Percentiles rank a stretch among this genome's conserved stretches.
Conservation (phyloP, 139 green algal genomes). For the Micractinium sp. region DNA sequence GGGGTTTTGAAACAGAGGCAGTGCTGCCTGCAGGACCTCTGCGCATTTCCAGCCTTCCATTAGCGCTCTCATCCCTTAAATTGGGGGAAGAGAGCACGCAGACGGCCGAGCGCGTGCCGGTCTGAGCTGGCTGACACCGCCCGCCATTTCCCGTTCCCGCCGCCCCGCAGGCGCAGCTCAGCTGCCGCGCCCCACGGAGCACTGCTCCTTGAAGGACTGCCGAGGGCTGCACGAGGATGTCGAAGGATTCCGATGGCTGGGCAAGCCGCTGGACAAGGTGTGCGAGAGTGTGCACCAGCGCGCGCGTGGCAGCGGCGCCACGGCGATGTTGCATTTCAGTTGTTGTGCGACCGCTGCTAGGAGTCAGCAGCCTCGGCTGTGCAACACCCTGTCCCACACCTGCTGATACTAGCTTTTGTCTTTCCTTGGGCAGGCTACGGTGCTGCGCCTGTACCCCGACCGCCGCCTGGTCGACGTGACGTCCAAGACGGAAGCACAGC, state of each 20-base stretch:
- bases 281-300: background rate
- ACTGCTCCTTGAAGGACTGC: conserved; percentile 7
- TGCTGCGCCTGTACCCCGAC: background rate
- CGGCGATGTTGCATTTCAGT: background rate
- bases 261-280: background rate
- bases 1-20: no score
- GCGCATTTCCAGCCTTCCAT: no score
- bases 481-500: background rate
- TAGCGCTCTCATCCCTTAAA: no score
- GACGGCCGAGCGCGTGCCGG: no score
- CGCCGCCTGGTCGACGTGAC: background rate
- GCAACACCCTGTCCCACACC: background rate
- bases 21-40: no score
- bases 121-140: no score
- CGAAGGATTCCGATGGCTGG: conserved; percentile 15
- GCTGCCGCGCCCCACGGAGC: background rate
- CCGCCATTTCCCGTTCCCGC: no score
- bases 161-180: background rate
- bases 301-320: background rate
- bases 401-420: background rate
- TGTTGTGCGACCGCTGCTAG: background rate
- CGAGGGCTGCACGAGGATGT: background rate
- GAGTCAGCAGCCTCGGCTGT: background rate
- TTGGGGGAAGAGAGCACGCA: no score
- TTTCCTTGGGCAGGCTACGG: background rate